These are phyloP conservation scores for Taiozyma onychis DNA, from an alignment of 1,139 yeast species.

Conservation along the genomic window DNA sequence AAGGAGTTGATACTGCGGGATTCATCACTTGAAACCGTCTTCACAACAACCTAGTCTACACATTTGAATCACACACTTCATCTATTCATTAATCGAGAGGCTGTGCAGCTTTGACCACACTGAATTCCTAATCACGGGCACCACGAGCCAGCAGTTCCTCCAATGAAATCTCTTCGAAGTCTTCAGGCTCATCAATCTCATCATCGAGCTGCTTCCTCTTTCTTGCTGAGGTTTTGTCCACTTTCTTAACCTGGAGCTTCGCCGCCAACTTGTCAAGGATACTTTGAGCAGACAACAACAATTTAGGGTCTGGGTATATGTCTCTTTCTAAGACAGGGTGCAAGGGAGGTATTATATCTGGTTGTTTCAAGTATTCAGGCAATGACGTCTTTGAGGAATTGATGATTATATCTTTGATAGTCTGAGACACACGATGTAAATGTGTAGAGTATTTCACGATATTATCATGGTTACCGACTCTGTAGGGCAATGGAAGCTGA, in stretches of 20 bases:
- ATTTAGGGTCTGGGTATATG: constrained; percentile 11
- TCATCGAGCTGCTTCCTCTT: constrained; percentile 7
- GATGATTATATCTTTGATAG: constrained; percentile 12
- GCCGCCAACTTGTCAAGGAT: constrained; percentile 19
- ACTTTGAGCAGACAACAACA: constrained; percentile 11
- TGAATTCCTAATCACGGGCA: background rate
- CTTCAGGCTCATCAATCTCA: constrained; percentile 15
- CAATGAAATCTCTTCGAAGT: constrained; percentile 15
- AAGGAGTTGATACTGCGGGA: background rate
- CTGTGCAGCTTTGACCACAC: background rate
- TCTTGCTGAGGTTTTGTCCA: constrained; percentile 13
- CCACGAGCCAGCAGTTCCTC: constrained; percentile 14
- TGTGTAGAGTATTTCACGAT: constrained; percentile 15
- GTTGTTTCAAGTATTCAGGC: constrained; percentile 9
- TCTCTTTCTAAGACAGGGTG: constrained; percentile 8
- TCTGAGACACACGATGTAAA: constrained; percentile 10
- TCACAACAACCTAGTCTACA: background rate
- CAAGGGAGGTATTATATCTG: constrained; percentile 16
- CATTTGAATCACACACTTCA: background rate
- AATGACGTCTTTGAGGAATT: constrained; percentile 9
- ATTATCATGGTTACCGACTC: constrained; percentile 12
- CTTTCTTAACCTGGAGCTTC: constrained; percentile 13
- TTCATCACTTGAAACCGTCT: background rate
- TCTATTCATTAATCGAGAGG: background rate
- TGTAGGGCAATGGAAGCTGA: constrained; percentile 8